phyloP scores from a whole-genome alignment of 805 yeast genomes.

The Ogataea allantospora region DNA sequence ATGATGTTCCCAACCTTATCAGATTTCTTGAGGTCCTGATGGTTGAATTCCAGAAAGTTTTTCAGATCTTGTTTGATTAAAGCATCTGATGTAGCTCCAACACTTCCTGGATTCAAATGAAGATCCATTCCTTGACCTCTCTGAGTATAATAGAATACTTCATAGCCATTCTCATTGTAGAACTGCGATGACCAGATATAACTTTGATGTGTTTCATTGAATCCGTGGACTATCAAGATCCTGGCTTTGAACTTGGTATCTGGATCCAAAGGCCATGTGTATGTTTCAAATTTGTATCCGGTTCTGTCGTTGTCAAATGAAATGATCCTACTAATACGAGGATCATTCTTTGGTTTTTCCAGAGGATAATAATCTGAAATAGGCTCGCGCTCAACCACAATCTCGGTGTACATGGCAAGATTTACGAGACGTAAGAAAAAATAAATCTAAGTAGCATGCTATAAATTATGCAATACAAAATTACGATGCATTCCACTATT shows the following conservation, averaged over 20 bases:
- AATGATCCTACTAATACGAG: constrained; percentile 1
- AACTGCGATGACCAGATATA: constrained; percentile 55
- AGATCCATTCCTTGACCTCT: constrained; percentile 68
- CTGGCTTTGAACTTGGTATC: constrained; percentile 43
- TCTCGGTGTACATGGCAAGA: constrained; percentile 1
- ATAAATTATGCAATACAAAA: constrained; percentile 1
- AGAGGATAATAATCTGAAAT: constrained; percentile 5
- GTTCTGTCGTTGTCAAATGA: constrained; percentile 4
- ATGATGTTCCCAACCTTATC: constrained; percentile 39
- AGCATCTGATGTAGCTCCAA: constrained; percentile 58
- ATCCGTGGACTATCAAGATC: constrained; percentile 66
- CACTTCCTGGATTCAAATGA: constrained; percentile 43
- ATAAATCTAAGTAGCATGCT: too few relatives aligned
- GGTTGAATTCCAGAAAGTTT: constrained; percentile 46
- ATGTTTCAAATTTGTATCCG: constrained; percentile 19
- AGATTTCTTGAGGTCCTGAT: constrained; percentile 33
- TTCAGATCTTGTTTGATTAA: constrained; percentile 59
- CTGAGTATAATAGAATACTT: constrained; percentile 67
- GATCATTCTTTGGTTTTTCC: constrained; percentile 3
- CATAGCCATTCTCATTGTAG: constrained; percentile 53
- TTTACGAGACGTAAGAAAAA: neutral
- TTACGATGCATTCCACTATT: constrained; percentile 6
- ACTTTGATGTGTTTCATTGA: constrained; percentile 53
- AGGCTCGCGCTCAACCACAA: constrained; percentile 1
- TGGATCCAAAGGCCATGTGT: constrained; percentile 16